Evolutionary conservation across 1,284 basidiomycete species (phyloP).

Genomic region (Ceratobasidium sp.): DNA sequence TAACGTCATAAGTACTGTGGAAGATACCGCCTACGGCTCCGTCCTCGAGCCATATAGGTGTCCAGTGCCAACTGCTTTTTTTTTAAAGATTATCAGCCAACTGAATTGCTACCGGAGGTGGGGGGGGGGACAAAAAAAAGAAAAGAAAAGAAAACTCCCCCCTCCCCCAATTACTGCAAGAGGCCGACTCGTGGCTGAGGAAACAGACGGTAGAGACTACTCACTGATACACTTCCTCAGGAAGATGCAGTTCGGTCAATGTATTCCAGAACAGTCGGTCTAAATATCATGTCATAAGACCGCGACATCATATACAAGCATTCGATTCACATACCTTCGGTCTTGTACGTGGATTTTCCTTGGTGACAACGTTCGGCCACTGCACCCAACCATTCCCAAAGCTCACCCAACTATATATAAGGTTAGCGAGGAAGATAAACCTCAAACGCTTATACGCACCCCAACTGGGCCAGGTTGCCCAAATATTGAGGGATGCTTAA

Average conservation of each 20-base stretch:
- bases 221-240: slow-evolving; percentile 43
- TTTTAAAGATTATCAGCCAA: too few relatives aligned
- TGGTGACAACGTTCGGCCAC: slow-evolving; percentile 22
- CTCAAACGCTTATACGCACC: neutral
- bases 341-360: slow-evolving; percentile 38
- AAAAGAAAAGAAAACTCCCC: too few relatives aligned
- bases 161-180: too few relatives aligned
- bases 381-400: slow-evolving; percentile 35
- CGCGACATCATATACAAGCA: neutral
- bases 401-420: slow-evolving; percentile 32
- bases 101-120: too few relatives aligned
- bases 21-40: slow-evolving; percentile 40
- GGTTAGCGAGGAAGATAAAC: neutral
- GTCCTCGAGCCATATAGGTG: slow-evolving; percentile 42
- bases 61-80: slow-evolving; percentile 41
- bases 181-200: too few relatives aligned
- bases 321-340: slow-evolving; percentile 23
- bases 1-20: slow-evolving; percentile 43
- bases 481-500: slow-evolving; percentile 43
- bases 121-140: neutral
- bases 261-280: slow-evolving; percentile 42
- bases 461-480: slow-evolving; percentile 32
- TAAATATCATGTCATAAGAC: neutral
- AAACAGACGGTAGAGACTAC: too few relatives aligned
- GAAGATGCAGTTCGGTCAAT: slow-evolving; percentile 41